Evolutionary conservation across 75 land plant genomes (phyloP), one percentile per base, ranked within the genome.

Genomic region (Pinus tabuliformis): DNA sequence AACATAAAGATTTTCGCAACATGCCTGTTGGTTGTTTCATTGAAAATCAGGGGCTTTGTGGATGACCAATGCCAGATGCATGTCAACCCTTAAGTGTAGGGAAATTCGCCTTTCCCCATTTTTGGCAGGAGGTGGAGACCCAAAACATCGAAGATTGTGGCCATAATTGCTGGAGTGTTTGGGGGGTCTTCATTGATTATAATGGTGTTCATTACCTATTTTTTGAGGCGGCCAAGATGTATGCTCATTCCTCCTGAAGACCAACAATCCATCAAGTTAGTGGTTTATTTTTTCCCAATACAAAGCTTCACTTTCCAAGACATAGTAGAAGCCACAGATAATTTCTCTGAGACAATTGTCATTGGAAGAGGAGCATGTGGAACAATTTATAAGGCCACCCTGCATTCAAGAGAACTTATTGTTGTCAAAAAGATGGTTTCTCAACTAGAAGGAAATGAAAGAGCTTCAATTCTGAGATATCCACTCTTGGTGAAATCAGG

Each of bases 341-440:
- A 95, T 68, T 95, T 95, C 75, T 78, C 90, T 73, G 90, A 82
- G 3, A 63, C 76, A 49, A 78, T 61, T 77, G 79, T 91, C 3
- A 86, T 95, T 58, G 98, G 98, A 63, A 87, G 85, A 56, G 98
- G 98, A 30, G 96, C 94, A 60, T 88, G 88, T 81, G 96, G 98
- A 36, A 91, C 94, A 57, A 96, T 95, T 20, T 95, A 95, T 75
- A 95, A 82, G 76, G 96, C 96, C 14, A 77, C 76, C 17, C 78
- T 91, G 87, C 82, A 63, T 14, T 81, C 89, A 36, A 92, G 93
- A n/a, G 79, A 72, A 24, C 72, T 77, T 9, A 72, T 93, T 71
- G 98, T 91, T 57, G 96, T 93, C 14, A 95, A 95, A 78, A 90
- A 78, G 72, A 33, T 92, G 12, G 80, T 80, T 59, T 83, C 93